Conservation (phyloP, 148 eudicot species). For the Rhododendron vialii region DNA sequence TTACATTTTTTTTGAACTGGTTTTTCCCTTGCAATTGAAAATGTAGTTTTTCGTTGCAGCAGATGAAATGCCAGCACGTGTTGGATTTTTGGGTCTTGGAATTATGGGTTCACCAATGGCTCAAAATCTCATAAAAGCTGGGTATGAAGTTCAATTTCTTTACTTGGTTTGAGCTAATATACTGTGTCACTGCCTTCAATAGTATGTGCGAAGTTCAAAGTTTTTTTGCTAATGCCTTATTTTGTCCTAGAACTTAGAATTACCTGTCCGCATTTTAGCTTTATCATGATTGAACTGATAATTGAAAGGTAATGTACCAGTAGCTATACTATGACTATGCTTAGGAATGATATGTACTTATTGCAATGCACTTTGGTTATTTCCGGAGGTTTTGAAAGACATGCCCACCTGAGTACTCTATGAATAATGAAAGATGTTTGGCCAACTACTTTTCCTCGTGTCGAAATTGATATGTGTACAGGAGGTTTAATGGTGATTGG, state of each 20-base stretch:
- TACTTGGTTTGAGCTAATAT: neutral
- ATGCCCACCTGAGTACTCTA: neutral
- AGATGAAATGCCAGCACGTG: slow-evolving; percentile 54
- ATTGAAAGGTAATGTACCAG: neutral
- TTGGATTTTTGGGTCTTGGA: slow-evolving; percentile 94
- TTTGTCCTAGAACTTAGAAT: neutral
- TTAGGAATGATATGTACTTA: neutral
- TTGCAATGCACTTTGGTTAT: neutral
- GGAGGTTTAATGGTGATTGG: neutral
- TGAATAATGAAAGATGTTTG: neutral
- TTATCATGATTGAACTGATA: neutral
- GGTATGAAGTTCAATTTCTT: slow-evolving; percentile 37
- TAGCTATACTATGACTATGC: neutral
- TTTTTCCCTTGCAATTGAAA: neutral
- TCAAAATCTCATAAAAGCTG: slow-evolving; percentile 80
- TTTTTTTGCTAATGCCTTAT: neutral
- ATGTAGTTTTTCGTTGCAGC: slow-evolving; percentile 23
- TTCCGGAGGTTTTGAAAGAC: neutral
- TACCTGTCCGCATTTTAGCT: neutral
- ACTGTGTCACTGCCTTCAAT: neutral
- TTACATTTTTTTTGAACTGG: neutral
- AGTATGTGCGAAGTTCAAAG: neutral
- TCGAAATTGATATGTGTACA: neutral
- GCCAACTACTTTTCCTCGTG: neutral
- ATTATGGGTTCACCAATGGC: slow-evolving; percentile 99